A percentile compares a stretch with the other conserved stretches of the same genome.
These are phyloP conservation scores for Helminthosporium solani DNA, from an alignment of 2,329 filamentous ascomycete genomes.

Conservation along the genomic window DNA sequence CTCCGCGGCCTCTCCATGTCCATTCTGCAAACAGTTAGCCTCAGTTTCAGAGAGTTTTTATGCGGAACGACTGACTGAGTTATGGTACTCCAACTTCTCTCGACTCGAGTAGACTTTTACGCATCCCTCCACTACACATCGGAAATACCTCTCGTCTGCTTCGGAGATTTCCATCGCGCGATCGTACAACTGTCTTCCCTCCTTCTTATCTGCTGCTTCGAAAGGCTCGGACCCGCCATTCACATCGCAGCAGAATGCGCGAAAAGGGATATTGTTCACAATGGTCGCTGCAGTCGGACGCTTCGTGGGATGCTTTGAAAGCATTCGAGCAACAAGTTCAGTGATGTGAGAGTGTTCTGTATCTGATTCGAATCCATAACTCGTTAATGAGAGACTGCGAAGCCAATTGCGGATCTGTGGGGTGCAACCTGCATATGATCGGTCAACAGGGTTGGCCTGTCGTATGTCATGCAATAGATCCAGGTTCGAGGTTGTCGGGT, in stretches of 20 bases:
- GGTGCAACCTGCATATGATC: conserved; percentile 5
- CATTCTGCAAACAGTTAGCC: not conserved
- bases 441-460: not conserved
- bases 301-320: conserved; percentile 3
- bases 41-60: not conserved
- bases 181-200: conserved; percentile 8
- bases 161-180: conserved; percentile 9
- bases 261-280: conserved; percentile 7
- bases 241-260: conserved; percentile 12
- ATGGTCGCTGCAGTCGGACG: conserved; percentile 5
- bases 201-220: conserved; percentile 5
- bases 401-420: conserved; percentile 5
- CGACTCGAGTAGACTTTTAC: conserved; percentile 9
- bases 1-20: conserved; percentile 1
- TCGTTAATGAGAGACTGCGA: not conserved
- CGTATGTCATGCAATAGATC: conserved; percentile 6
- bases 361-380: conserved; percentile 11
- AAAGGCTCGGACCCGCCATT: conserved; percentile 11
- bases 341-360: conserved; percentile 9
- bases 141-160: conserved; percentile 6
- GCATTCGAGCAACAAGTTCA: conserved; percentile 11
- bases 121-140: conserved; percentile 10
- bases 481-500: conserved; percentile 3
- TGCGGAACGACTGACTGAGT: not conserved
- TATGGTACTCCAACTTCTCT: conserved; percentile 9